Evolutionary conservation across 768 basidiomycete genomes (phyloP).

Genomic region (Trametes villosa): DNA sequence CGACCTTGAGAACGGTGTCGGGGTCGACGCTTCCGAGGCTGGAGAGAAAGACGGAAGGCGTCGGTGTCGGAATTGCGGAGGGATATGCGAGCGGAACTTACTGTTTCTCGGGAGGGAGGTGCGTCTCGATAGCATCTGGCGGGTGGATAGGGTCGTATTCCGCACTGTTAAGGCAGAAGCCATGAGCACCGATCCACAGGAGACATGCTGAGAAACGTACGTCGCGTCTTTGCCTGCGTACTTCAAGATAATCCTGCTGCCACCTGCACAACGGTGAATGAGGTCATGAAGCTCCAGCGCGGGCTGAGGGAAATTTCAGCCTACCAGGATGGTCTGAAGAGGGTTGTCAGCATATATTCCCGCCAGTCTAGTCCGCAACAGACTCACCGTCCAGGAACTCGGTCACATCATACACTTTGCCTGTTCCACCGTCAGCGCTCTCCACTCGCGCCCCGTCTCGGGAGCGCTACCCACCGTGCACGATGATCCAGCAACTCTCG

Average conservation of each 20-base stretch:
- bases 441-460: neutral
- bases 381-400: conserved; percentile 43
- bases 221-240: conserved; percentile 58
- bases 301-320: neutral
- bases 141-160: conserved; percentile 93
- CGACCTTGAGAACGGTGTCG: conserved; percentile 62
- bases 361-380: neutral
- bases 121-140: conserved; percentile 74
- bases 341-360: neutral
- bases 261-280: conserved; percentile 38
- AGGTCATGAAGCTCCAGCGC: neutral
- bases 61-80: neutral
- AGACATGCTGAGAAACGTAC: conserved; percentile 19
- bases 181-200: no score
- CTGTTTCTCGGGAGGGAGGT: conserved; percentile 86
- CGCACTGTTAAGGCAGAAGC: conserved; percentile 24
- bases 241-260: conserved; percentile 54
- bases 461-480: conserved; percentile 55
- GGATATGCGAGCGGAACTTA: conserved; percentile 13
- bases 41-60: neutral
- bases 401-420: conserved; percentile 49
- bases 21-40: conserved; percentile 73
- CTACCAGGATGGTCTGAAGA: conserved; percentile 8
- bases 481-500: conserved; percentile 82
- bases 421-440: conserved; percentile 26